Base-by-base conservation (phyloP, 2,329 filamentous ascomycete species). In the Westerdykella ornata region DNA sequence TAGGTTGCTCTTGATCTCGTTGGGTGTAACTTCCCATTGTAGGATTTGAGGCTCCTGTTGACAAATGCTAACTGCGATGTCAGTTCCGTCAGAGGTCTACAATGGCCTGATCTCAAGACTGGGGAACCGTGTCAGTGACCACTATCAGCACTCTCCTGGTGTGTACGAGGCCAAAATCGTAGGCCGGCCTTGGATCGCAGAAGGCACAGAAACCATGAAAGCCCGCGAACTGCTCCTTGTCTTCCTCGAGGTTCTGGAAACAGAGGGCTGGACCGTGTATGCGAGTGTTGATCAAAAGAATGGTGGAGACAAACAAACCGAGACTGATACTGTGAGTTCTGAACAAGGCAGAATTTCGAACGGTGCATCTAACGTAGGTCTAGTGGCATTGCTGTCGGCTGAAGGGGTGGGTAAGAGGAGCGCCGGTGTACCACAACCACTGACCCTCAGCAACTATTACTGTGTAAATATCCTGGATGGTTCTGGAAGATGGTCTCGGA, bases 261-360 rank as follows among this genome's bases (percentile, higher is more conserved):
- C 47, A 3, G 53, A 63, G 37, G 67, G 67, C 1, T 69, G 65
- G 59, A 62, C 57, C 35, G 54, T 68, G 12, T 69, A 69, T 52
- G 62, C 63, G 1, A 66, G 64, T 43, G 52, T 70, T 19, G 62
- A 67, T 43, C 63, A 68, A 44, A 54, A 41, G 41, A 49, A 16
- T 34, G 49, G 31, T 19, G 54, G 34, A 6, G 51, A 48, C 40
- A 51, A 51, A 8, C 22, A 37, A 16, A 50, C 37, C 12, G 47
- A 56, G 39, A 54, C 52, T 18, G 51, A 60, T 47, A 54, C 53
- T 14, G 49, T 54, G 34, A 46, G 49, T 40, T 29, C 22, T 22
- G 13, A 13, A 16, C 20, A 13, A 14, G 8, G 8, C 19, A 9
- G 18, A 31, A 8, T 14, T n/a, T 20, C 35, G 20, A 35, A 18